These are phyloP conservation scores for Anacardium occidentale DNA, from an alignment of 345 rosid species.

Conservation along the genomic window DNA sequence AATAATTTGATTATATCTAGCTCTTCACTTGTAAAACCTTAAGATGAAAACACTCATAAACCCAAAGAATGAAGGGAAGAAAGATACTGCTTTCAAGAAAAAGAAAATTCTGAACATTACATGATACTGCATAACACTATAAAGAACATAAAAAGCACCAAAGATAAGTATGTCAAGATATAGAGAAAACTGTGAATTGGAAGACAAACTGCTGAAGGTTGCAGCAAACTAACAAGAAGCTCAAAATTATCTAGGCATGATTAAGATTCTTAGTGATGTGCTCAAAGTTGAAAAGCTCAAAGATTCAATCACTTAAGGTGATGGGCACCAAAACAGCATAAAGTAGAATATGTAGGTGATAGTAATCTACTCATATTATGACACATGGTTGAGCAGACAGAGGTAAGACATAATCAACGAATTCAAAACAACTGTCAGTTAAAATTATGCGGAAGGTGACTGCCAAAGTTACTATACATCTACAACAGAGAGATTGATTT, in stretches of 20 bases:
- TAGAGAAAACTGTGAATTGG: background rate
- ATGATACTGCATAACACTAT: too few species aligned
- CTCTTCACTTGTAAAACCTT: too few species aligned
- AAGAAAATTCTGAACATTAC: too few species aligned
- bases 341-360: background rate
- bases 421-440: background rate
- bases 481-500: background rate
- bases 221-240: background rate
- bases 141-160: background rate
- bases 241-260: background rate
- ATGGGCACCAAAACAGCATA: background rate
- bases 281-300: background rate
- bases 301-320: background rate
- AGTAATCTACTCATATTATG: background rate
- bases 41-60: background rate
- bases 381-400: background rate
- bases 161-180: background rate
- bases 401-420: background rate
- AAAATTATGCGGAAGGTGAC: background rate
- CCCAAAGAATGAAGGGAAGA: background rate
- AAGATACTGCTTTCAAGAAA: too few species aligned
- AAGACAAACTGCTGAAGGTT: background rate
- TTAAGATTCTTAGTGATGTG: background rate
- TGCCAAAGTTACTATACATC: background rate
- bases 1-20: background rate